Percentiles rank a stretch among this genome's conserved stretches.
Conservation (phyloP, 352 stramenopile species). For the Chrysophaeum taylorii region DNA sequence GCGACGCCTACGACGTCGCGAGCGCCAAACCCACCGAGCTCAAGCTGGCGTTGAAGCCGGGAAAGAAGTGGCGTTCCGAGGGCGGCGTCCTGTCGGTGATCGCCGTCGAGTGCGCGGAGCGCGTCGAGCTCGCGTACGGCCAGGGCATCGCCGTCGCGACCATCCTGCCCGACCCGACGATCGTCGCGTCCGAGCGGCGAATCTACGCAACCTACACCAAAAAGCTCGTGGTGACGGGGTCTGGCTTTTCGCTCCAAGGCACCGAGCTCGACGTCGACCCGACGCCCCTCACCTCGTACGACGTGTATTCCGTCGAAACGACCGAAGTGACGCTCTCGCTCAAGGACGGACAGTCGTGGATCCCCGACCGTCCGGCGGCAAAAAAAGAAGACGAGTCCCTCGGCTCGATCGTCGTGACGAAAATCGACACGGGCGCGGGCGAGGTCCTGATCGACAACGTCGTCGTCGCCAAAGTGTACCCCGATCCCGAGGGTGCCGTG, state of each 20-base stretch:
- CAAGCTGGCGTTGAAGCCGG: not conserved
- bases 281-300: not conserved
- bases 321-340: not conserved
- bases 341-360: not conserved
- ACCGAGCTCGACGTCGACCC: not conserved
- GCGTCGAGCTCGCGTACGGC: not conserved
- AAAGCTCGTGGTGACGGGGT: not conserved
- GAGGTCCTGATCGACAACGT: not conserved
- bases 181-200: not conserved
- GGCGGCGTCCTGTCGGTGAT: not conserved
- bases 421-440: constrained; percentile 9
- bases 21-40: not conserved
- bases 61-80: not conserved
- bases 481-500: constrained; percentile 17
- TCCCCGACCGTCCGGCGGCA: too few species aligned
- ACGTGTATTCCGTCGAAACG: not conserved
- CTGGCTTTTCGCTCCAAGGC: not conserved
- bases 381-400: not conserved
- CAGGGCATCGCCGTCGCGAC: constrained; percentile 10
- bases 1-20: not conserved
- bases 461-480: constrained; percentile 6
- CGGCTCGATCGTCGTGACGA: not conserved
- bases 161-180: not conserved
- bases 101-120: not conserved
- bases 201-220: not conserved